Percentiles rank a stretch among this genome's conserved stretches.
phyloP scores from a whole-genome alignment of 140 eudicot genomes.

The Senecio squalidus region DNA sequence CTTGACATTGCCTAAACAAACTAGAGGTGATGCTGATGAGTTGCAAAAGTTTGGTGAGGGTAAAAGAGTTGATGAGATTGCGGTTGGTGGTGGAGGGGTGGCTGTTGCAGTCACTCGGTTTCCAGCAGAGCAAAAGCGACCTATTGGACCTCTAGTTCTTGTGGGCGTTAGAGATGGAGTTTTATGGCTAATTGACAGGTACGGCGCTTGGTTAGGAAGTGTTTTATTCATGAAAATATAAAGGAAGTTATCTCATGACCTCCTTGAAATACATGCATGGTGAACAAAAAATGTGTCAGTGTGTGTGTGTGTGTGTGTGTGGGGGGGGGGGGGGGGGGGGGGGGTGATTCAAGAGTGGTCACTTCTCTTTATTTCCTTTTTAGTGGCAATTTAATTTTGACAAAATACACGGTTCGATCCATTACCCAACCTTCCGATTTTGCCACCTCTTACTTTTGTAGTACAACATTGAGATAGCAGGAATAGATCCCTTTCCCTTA shows the following conservation, averaged over 20 bases:
- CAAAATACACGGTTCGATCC: no score
- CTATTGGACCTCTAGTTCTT: constrained; percentile 90
- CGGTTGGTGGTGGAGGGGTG: constrained; percentile 99
- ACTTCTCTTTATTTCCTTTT: no score
- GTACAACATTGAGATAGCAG: neutral
- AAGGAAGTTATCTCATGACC: no score
- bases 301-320: no score
- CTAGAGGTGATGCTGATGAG: constrained; percentile 66
- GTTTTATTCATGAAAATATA: no score
- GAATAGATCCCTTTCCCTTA: neutral
- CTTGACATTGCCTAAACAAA: constrained; percentile 74
- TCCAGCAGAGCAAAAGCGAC: constrained; percentile 96
- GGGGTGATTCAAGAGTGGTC: no score
- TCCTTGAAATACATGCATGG: neutral
- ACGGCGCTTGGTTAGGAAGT: neutral
- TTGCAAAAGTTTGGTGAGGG: constrained; percentile 65
- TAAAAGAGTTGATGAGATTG: constrained; percentile 70
- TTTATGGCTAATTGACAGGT: constrained; percentile 94
- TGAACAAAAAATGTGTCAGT: no score
- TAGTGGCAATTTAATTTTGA: no score
- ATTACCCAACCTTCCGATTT: no score
- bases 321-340: no score
- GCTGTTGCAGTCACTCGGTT: constrained; percentile 96
- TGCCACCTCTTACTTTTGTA: neutral
- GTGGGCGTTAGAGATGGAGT: constrained; percentile 97